These are phyloP conservation scores for Sclerotinia subarctica DNA, from an alignment of 2,329 filamentous ascomycete genomes.

Conservation along the genomic window DNA sequence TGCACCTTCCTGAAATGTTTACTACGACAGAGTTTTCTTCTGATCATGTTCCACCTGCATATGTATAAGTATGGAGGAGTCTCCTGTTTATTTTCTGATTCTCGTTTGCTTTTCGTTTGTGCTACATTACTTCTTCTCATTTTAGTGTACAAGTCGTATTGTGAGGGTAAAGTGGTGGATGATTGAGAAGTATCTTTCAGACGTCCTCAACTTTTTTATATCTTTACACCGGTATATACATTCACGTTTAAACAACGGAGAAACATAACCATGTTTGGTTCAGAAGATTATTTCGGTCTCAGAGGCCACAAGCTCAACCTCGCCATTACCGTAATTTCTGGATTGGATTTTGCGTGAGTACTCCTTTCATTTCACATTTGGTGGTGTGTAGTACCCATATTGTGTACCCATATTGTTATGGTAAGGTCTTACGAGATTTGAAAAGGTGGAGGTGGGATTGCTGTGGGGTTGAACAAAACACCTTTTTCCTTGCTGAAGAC, in stretches of 20 bases:
- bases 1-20: constrained; percentile 1
- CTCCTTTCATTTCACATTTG: constrained; percentile 32
- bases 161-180: not conserved
- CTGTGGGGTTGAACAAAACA: not conserved
- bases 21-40: not conserved
- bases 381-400: not conserved
- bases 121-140: not conserved
- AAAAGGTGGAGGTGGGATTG: not conserved
- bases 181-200: not conserved
- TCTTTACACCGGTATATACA: not conserved
- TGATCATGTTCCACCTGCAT: not conserved
- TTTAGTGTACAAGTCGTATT: not conserved
- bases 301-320: constrained; percentile 63
- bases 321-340: constrained; percentile 68
- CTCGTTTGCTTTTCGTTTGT: not conserved
- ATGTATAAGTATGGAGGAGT: not conserved
- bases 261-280: constrained; percentile 24
- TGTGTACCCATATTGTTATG: not conserved
- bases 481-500: not conserved
- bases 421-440: not conserved
- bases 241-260: too few species aligned
- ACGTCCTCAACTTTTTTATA: not conserved
- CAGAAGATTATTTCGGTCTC: constrained; percentile 58
- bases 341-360: constrained; percentile 64
- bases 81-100: not conserved